Conservation (phyloP, 192 early-diverging fungal genomes). For the Linnemannia hyalina region DNA sequence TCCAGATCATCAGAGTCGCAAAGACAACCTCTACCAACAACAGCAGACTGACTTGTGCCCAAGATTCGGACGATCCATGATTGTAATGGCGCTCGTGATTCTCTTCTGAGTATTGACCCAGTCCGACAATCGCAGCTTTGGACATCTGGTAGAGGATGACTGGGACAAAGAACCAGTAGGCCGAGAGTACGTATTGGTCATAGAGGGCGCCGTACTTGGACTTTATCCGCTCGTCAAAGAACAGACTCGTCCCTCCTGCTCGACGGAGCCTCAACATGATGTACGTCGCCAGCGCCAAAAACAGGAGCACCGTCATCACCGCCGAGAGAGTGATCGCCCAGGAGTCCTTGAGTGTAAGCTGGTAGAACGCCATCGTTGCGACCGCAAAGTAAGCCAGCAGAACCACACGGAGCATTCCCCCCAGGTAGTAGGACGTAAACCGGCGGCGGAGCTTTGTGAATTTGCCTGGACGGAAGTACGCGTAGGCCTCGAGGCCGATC, state of each 20-base stretch:
- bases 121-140: constrained; percentile 41
- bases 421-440: constrained; percentile 35
- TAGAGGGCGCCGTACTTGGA: constrained; percentile 51
- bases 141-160: constrained; percentile 33
- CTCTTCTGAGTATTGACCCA: neutral
- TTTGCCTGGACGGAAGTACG: constrained; percentile 33
- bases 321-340: constrained; percentile 49
- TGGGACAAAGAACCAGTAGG: constrained; percentile 54
- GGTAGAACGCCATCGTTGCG: constrained; percentile 50
- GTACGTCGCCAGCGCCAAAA: constrained; percentile 26
- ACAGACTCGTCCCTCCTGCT: constrained; percentile 40
- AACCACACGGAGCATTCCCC: constrained; percentile 43
- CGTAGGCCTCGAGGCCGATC: constrained; percentile 32
- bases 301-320: constrained; percentile 25
- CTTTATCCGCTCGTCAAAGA: constrained; percentile 41
- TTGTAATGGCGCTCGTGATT: neutral
- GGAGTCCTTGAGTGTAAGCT: constrained; percentile 39
- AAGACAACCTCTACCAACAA: constrained; percentile 35
- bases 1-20: constrained; percentile 37
- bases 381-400: constrained; percentile 52
- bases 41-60: constrained; percentile 33
- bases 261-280: constrained; percentile 32
- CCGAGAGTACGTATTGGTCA: constrained; percentile 42
- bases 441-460: constrained; percentile 37
- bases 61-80: constrained; percentile 11